Base-by-base conservation (phyloP, 306 rosid species). In the Casuarina cunninghamiana region DNA sequence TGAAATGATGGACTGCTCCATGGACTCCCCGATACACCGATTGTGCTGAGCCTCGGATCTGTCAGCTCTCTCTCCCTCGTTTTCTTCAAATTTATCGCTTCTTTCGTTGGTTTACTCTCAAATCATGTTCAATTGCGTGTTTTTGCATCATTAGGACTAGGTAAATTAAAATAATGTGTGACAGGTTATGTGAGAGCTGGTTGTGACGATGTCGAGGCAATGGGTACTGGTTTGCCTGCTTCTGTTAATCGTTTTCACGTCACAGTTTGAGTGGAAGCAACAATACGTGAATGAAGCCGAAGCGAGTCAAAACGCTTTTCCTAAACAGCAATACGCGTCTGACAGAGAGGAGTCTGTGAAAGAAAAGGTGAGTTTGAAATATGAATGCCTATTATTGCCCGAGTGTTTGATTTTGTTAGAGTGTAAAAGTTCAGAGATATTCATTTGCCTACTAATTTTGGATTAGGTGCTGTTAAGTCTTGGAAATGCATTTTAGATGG, bases 221-320 rank as follows among this genome's bases (percentile, higher is more conserved):
- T 89, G 93, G 91, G 84, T 82, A 13, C 85, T 83, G 74, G 87
- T 87, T 72, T 89, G 91, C 77, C 80, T 89, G 78, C 85, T 89
- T 54, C 79, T 87, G 80, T 45, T 89, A 48, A 83, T 89, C 17
- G 83, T 89, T 43, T 85, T 89, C 83, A 85, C 89, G 0, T 89
- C 93, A 3, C 89, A 89, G 79, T 80, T 89, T 7, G 93, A 89
- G 82, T 89, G 93, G 93, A 87, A 87, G 81, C 88, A 83, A 57
- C 92, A 86, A 72, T 83, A 82, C 67, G 89, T 82, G 58, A 78
- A 74, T 77, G 93, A 85, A 43, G 72, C 77, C 53, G 87, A 89
- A 80, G 81, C 76, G 12, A 82, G 78, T 70, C 83, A 88, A 55
- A 75, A 44, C 53, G 49, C 85, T 62, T 77, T 85, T 57, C 86